Conservation (phyloP, 176 grass and related monocot genomes). For the Melocanna baccifera region DNA sequence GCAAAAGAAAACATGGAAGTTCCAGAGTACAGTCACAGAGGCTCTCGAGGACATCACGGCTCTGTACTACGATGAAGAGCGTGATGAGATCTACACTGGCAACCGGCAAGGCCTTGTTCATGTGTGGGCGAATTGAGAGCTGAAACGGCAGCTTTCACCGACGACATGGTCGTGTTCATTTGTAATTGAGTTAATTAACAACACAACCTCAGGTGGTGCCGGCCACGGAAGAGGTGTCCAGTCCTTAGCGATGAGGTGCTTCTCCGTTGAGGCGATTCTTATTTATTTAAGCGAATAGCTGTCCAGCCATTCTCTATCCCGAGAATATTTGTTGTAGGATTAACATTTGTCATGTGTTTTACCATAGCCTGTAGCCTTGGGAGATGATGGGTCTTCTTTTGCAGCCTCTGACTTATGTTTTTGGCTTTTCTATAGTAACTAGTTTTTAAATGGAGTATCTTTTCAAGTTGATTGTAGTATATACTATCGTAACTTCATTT, state of each 20-base stretch:
- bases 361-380: slow-evolving; percentile 1
- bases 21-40: slow-evolving; percentile 59
- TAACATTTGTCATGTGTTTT: background rate
- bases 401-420: no score
- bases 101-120: slow-evolving; percentile 83
- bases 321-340: slow-evolving; percentile 47
- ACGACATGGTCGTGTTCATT: background rate
- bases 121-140: slow-evolving; percentile 82
- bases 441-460: no score
- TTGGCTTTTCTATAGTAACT: no score
- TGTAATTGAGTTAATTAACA: slow-evolving; percentile 7
- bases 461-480: no score
- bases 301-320: background rate
- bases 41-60: slow-evolving; percentile 88
- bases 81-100: slow-evolving; percentile 87
- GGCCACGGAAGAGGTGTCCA: background rate
- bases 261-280: slow-evolving; percentile 8
- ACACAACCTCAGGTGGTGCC: slow-evolving; percentile 6
- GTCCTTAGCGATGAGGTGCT: background rate
- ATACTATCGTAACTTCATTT: no score
- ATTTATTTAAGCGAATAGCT: slow-evolving; percentile 27
- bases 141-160: background rate
- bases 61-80: slow-evolving; percentile 82
- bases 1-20: slow-evolving; percentile 49
- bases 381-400: background rate